Conservation (phyloP, 208 protist species). For the Herpetomonas tarakana region DNA sequence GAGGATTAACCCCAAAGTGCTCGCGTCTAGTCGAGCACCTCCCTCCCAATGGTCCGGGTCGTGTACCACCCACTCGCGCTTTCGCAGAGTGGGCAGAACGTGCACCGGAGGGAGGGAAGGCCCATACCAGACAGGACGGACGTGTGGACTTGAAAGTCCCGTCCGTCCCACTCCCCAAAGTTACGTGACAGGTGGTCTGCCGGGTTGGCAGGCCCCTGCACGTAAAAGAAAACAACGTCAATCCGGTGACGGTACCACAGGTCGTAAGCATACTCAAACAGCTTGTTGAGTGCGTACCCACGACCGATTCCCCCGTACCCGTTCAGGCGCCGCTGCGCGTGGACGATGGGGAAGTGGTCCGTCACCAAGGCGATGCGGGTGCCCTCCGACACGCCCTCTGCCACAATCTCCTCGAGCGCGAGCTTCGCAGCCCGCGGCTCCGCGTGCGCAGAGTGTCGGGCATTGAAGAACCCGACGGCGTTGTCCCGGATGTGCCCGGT, state of each 20-base stretch:
- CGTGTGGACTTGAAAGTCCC: not conserved
- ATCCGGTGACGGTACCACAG: not conserved
- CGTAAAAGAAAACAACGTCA: conserved; percentile 6
- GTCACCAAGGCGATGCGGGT: conserved; percentile 5
- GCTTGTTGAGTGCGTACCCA: conserved; percentile 1
- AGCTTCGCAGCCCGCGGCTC: conserved; percentile 11
- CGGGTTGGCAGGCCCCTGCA: conserved; percentile 2
- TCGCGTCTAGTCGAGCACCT: too few relatives aligned
- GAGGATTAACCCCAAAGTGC: too few relatives aligned
- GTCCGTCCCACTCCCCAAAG: not conserved
- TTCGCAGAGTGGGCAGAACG: conserved; percentile 3
- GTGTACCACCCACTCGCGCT: too few relatives aligned
- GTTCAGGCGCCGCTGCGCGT: not conserved
- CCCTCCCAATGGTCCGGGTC: too few relatives aligned
- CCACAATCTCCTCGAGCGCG: not conserved
- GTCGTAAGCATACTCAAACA: conserved; percentile 1
- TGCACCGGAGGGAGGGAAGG: not conserved
- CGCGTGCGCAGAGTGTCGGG: conserved; percentile 7
- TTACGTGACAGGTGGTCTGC: conserved; percentile 2
- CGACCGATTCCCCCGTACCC: conserved; percentile 11
- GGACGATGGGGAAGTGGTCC: conserved; percentile 2
- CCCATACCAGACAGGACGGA: not conserved
- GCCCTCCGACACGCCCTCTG: not conserved
- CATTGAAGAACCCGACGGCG: conserved; percentile 12
- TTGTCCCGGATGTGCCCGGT: not conserved